Conservation (phyloP, 1,284 basidiomycete species). For the Ceratorhiza oryzae-sativae region DNA sequence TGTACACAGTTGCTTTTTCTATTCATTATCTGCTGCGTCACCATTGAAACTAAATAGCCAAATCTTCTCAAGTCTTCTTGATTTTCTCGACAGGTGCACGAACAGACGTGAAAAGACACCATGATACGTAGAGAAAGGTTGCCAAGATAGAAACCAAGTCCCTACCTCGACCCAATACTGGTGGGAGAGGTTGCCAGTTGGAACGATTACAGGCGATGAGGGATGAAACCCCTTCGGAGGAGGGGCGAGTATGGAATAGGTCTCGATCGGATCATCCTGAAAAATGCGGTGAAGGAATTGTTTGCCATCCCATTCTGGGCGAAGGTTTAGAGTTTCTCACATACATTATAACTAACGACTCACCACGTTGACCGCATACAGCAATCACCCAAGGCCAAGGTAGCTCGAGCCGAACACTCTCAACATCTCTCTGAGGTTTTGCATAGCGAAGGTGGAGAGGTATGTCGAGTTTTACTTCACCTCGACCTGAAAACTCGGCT, state of each 20-base stretch:
- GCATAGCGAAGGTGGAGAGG: conserved; percentile 43
- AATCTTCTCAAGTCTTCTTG: conserved; percentile 18
- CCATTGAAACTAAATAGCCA: conserved; percentile 29
- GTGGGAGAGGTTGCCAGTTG: conserved; percentile 38
- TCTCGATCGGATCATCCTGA: not conserved
- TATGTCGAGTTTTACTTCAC: conserved; percentile 32
- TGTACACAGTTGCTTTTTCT: conserved; percentile 21
- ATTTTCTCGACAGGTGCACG: conserved; percentile 10
- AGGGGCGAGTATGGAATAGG: conserved; percentile 1
- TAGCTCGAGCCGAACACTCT: conserved; percentile 28
- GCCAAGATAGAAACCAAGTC: conserved; percentile 25
- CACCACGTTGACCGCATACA: conserved; percentile 31
- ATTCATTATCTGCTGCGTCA: conserved; percentile 22
- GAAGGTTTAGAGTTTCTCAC: conserved; percentile 10
- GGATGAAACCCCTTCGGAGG: conserved; percentile 4
- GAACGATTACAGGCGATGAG: conserved; percentile 19
- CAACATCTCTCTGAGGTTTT: conserved; percentile 31
- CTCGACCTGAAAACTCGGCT: conserved; percentile 1
- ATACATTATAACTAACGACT: not conserved
- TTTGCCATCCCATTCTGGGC: not conserved
- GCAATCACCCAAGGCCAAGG: conserved; percentile 40
- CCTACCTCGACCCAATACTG: conserved; percentile 36
- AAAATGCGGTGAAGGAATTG: conserved; percentile 8
- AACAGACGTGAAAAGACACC: conserved; percentile 21
- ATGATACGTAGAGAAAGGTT: conserved; percentile 36